Conservation (phyloP, 768 basidiomycete species). For the Phaeotremella fagi region DNA sequence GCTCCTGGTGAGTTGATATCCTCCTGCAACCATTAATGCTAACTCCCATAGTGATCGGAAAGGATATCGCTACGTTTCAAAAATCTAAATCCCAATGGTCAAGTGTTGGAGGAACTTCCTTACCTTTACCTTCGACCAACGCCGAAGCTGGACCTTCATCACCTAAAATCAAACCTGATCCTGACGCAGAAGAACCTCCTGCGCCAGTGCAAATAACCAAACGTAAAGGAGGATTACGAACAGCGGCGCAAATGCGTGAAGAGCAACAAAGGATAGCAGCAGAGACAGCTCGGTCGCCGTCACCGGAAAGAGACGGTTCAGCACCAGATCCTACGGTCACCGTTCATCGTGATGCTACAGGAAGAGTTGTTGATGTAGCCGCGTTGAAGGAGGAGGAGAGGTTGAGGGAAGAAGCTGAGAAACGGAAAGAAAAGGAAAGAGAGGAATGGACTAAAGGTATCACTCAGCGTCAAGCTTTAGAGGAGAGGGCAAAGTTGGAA, state of each 20-base stretch:
- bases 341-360: slow-evolving; percentile 84
- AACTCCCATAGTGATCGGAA: slow-evolving; percentile 32
- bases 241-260: slow-evolving; percentile 63
- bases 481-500: slow-evolving; percentile 61
- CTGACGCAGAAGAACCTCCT: slow-evolving; percentile 9
- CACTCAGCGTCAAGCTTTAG: slow-evolving; percentile 76
- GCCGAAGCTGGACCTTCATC: slow-evolving; percentile 11
- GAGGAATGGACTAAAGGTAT: slow-evolving; percentile 99
- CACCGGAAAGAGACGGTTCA: slow-evolving; percentile 21
- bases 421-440: slow-evolving; percentile 69
- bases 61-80: slow-evolving; percentile 36
- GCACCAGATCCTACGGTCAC: slow-evolving; percentile 55
- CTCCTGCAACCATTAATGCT: not conserved
- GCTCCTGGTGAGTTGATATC: slow-evolving; percentile 41
- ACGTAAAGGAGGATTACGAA: slow-evolving; percentile 67
- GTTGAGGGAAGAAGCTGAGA: slow-evolving; percentile 67
- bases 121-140: slow-evolving; percentile 15
- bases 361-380: slow-evolving; percentile 83
- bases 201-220: slow-evolving; percentile 32
- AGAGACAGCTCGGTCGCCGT: slow-evolving; percentile 11
- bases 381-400: slow-evolving; percentile 79
- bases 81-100: slow-evolving; percentile 41
- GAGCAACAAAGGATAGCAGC: slow-evolving; percentile 54
- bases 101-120: slow-evolving; percentile 26
- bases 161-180: slow-evolving; percentile 41